Conservation (phyloP, 2,329 filamentous ascomycete genomes). For the Fusarium udum region DNA sequence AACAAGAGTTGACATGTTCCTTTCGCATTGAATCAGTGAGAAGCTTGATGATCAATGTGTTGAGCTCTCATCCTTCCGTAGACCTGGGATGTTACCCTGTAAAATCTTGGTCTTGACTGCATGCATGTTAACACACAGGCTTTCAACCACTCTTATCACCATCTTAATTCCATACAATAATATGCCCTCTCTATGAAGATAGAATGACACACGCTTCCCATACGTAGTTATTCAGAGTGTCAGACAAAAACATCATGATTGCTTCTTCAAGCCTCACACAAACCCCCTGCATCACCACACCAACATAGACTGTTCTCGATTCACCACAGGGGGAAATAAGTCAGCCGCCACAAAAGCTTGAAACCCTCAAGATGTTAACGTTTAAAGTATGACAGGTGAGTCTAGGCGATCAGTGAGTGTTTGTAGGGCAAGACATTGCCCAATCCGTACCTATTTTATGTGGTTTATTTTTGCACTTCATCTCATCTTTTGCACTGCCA, state of each 20-base stretch:
- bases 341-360: constrained; percentile 6
- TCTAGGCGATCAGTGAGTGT: background rate
- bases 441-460: background rate
- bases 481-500: constrained; percentile 24
- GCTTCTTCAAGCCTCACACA: background rate
- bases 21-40: background rate
- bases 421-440: background rate
- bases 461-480: background rate
- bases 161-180: too few species aligned
- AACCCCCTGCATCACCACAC: background rate
- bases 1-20: background rate
- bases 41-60: background rate
- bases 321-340: background rate
- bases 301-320: background rate
- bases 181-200: background rate
- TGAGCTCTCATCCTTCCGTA: background rate
- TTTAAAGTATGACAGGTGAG: background rate
- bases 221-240: background rate
- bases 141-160: background rate
- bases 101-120: background rate
- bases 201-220: background rate
- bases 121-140: background rate
- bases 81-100: background rate
- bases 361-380: background rate
- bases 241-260: background rate